Percentiles rank a stretch among this genome's conserved stretches.
These are phyloP conservation scores for Xylaria bambusicola DNA, from an alignment of 495 filamentous ascomycete species.

Conservation along the genomic window DNA sequence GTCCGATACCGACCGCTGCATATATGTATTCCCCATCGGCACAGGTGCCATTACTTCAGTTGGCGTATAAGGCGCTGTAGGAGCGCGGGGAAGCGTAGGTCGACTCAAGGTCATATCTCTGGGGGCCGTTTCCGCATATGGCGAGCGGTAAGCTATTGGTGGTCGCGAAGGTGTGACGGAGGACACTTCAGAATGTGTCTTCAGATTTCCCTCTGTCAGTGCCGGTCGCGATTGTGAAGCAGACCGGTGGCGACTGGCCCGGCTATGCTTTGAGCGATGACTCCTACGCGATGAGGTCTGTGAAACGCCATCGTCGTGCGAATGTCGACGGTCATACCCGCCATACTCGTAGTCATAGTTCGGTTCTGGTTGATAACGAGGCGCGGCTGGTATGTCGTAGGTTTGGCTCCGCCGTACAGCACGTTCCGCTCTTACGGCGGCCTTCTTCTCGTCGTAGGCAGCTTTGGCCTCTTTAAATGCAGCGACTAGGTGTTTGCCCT, in stretches of 20 bases:
- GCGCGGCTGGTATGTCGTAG: conserved; percentile 36
- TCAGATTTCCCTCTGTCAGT: conserved; percentile 46
- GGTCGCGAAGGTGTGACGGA: conserved; percentile 42
- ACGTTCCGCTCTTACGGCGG: conserved; percentile 69
- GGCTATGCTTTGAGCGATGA: conserved; percentile 33
- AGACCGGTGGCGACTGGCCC: conserved; percentile 25
- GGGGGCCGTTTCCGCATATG: conserved; percentile 45
- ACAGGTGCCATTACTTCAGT: conserved; percentile 21
- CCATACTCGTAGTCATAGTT: conserved; percentile 30
- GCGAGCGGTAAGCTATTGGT: conserved; percentile 41
- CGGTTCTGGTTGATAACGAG: conserved; percentile 29
- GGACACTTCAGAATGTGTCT: conserved; percentile 47
- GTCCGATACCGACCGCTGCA: conserved; percentile 44
- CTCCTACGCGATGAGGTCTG: conserved; percentile 39
- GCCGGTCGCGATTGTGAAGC: conserved; percentile 30
- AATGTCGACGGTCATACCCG: conserved; percentile 27
- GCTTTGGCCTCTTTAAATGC: conserved; percentile 87
- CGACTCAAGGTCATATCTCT: conserved; percentile 43
- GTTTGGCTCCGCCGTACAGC: conserved; percentile 45
- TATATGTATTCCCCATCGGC: conserved; percentile 29
- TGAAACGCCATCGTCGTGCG: conserved; percentile 42
- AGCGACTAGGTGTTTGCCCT: conserved; percentile 86
- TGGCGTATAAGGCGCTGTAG: conserved; percentile 25
- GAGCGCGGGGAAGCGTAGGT: conserved; percentile 35
- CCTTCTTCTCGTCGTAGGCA: conserved; percentile 81